Evolutionary conservation across 441 rosid genomes (phyloP).

Genomic region (Populus tomentosa): DNA sequence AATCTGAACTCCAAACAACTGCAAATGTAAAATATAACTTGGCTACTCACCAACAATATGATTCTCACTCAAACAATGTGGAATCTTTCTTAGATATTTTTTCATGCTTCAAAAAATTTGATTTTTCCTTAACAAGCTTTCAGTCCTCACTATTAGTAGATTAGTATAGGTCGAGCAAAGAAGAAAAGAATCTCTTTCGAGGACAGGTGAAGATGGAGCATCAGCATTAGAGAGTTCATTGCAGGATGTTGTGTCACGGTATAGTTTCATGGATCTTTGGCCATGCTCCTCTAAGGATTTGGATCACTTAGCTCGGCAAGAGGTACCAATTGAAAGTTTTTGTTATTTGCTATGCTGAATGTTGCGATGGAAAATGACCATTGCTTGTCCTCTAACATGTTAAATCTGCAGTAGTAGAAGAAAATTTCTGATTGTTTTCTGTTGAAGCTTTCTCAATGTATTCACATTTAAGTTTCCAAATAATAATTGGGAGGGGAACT

Average conservation of each 20-base stretch:
- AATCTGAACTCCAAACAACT: neutral
- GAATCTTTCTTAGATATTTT: neutral
- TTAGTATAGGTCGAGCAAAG: slow-evolving; percentile 85
- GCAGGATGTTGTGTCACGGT: slow-evolving; percentile 77
- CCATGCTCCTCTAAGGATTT: slow-evolving; percentile 86
- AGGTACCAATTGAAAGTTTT: slow-evolving; percentile 46
- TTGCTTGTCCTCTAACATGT: neutral
- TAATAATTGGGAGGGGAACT: neutral
- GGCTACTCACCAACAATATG: neutral
- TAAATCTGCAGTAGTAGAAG: neutral
- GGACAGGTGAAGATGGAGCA: slow-evolving; percentile 63
- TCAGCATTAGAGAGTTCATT: slow-evolving; percentile 60
- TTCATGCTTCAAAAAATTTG: neutral
- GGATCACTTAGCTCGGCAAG: slow-evolving; percentile 86
- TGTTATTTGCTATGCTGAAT: neutral
- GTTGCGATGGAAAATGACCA: neutral
- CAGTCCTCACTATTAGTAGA: slow-evolving; percentile 8
- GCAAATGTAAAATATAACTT: neutral
- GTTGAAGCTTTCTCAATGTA: neutral
- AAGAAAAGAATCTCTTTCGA: slow-evolving; percentile 87
- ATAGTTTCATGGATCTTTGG: slow-evolving; percentile 96
- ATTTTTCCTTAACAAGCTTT: neutral
- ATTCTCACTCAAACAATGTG: neutral
- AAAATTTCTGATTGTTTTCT: neutral
- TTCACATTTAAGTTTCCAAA: neutral